Base-by-base conservation (phyloP, 768 basidiomycete genomes). In the Mycena belliarum region DNA sequence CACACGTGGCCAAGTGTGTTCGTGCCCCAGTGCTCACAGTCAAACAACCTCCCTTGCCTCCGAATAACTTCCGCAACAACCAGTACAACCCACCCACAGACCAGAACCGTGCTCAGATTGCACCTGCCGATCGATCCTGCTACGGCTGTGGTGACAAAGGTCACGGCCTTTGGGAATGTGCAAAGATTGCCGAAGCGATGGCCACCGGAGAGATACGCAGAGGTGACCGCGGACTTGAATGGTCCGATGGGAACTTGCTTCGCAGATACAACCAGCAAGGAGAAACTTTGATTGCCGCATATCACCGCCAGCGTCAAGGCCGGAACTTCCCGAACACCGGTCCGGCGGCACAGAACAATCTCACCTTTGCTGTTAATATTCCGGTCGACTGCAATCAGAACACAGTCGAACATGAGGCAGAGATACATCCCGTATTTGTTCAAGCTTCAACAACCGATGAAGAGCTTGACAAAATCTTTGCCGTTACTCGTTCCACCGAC, bases 141-240 rank as follows among this genome's bases (percentile, higher is more conserved):
- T 55, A 35, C 8, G 48, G 56, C 23, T 57, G 56, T 21, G 56
- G 56, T 18, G 21, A 40, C 0, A 18, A 15, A 5, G 56, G 56
- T 1, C 56, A 57, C 16, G 49, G 49, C 7, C 1, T 51, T 0
- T 57, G 49, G 35, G 53, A 55, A 47, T 55, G 53, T 32, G 35
- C 53, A 21, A 9, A 7, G 10, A 55, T 55, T 44, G 53, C 53
- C 7, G 53, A 55, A 21, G 24, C 45, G 3, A 29, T 55, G 4
- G 2, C 10, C 18, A 45, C 28, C 9, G 53, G 53, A 12, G 53
- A 55, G 10, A 16, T 55, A 10, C 15, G 23, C 3, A 32, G 45
- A 4, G 53, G 53, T 2, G 53, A 55, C 1, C 33, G 45, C 0
- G 53, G 53, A 3, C n/a, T 55, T n/a, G 53, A 55, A 47, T 55